Evolutionary conservation across 192 early-diverging fungal species (phyloP).

Genomic region (Podila epigama): DNA sequence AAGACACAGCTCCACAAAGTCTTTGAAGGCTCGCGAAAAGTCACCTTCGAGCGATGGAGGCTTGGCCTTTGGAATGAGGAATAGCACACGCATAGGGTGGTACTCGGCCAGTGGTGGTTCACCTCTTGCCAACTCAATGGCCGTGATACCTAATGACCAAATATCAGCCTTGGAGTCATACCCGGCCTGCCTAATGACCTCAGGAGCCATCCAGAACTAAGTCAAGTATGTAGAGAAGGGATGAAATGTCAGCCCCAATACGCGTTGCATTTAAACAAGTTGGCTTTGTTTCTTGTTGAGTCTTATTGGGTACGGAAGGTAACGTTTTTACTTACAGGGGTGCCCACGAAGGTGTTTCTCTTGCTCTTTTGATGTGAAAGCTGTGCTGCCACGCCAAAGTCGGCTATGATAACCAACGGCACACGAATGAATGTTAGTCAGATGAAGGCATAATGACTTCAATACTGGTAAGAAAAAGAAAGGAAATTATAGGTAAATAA

Average conservation of each 20-base stretch:
- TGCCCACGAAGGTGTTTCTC: conserved; percentile 95
- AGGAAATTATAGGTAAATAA: background rate
- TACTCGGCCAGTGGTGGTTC: conserved; percentile 94
- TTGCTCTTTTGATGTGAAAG: conserved; percentile 59
- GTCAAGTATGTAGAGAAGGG: background rate
- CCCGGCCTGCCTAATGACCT: conserved; percentile 92
- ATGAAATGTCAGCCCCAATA: background rate
- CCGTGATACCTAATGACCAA: conserved; percentile 97
- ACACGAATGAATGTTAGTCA: background rate
- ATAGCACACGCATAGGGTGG: conserved; percentile 94
- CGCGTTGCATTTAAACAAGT: too few species aligned
- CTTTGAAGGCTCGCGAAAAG: conserved; percentile 86
- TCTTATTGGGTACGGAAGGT: background rate
- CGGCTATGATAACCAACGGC: conserved; percentile 62
- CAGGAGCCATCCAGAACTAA: conserved; percentile 90
- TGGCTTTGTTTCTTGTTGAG: background rate
- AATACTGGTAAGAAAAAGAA: too few species aligned
- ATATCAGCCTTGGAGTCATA: conserved; percentile 88
- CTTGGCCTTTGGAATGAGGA: conserved; percentile 91
- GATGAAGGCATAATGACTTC: too few species aligned
- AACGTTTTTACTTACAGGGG: conserved; percentile 66
- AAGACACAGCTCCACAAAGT: conserved; percentile 89
- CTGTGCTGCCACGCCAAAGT: conserved; percentile 97
- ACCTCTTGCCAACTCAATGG: conserved; percentile 93
- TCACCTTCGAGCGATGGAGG: conserved; percentile 84